These are phyloP conservation scores for Agrocybe pediades DNA, from an alignment of 768 basidiomycete genomes.

Conservation along the genomic window DNA sequence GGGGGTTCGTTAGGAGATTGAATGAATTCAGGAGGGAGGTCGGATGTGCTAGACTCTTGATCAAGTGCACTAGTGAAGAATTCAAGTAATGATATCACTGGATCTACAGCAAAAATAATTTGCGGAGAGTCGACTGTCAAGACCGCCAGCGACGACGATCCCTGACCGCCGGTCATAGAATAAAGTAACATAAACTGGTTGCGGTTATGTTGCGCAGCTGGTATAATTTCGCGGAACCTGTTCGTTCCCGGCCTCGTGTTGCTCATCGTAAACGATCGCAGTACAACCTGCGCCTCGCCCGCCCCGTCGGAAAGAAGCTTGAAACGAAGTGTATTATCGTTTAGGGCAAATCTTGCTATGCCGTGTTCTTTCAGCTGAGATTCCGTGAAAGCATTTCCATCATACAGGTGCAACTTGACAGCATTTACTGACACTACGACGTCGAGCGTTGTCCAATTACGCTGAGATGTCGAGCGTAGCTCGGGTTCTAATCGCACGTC, in stretches of 20 bases:
- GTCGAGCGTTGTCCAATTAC: constrained; percentile 68
- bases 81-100: constrained; percentile 82
- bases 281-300: constrained; percentile 82
- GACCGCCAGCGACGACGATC: constrained; percentile 67
- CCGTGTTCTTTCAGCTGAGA: constrained; percentile 71
- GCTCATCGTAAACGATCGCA: constrained; percentile 91
- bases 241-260: constrained; percentile 83
- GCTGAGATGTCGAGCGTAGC: constrained; percentile 37
- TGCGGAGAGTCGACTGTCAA: constrained; percentile 91
- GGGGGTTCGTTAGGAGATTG: neutral
- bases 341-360: constrained; percentile 84
- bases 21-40: neutral
- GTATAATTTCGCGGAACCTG: constrained; percentile 93
- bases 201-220: constrained; percentile 81
- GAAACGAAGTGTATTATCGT: constrained; percentile 73
- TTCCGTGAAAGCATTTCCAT: constrained; percentile 57
- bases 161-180: constrained; percentile 65
- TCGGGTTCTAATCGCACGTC: constrained; percentile 61
- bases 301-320: constrained; percentile 84
- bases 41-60: neutral
- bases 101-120: constrained; percentile 90
- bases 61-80: constrained; percentile 72
- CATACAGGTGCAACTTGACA: constrained; percentile 88
- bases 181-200: constrained; percentile 96
- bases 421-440: constrained; percentile 68